Conservation (phyloP, 2,329 filamentous ascomycete species). For the Rhinocladiella similis region DNA sequence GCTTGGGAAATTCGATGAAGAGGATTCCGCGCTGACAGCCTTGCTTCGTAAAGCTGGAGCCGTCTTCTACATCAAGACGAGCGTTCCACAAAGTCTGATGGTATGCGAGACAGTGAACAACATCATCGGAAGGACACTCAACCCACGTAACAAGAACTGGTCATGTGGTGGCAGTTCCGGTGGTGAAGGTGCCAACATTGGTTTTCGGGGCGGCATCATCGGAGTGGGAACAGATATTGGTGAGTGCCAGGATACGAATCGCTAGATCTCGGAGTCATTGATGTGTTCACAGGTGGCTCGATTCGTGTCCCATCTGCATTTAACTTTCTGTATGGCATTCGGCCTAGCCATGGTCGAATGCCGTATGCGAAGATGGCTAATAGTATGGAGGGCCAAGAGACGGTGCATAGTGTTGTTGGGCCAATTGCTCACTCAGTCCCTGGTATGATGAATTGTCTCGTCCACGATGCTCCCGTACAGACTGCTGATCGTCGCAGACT, state of each 20-base stretch:
- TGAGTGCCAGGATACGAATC: constrained; percentile 5
- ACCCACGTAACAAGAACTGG: constrained; percentile 61
- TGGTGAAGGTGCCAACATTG: constrained; percentile 65
- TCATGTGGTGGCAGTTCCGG: constrained; percentile 63
- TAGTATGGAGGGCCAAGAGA: constrained; percentile 63
- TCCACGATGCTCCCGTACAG: background rate
- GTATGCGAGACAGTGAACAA: constrained; percentile 68
- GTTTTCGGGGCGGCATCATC: constrained; percentile 58
- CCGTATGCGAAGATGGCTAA: constrained; percentile 60
- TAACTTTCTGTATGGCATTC: constrained; percentile 57
- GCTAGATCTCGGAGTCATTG: background rate
- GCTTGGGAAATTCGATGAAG: constrained; percentile 1
- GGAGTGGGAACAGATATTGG: constrained; percentile 67
- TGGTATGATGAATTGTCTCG: constrained; percentile 31
- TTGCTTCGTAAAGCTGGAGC: constrained; percentile 52
- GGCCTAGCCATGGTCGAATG: constrained; percentile 54
- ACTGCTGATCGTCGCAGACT: constrained; percentile 32
- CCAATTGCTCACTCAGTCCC: constrained; percentile 59
- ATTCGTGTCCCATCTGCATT: constrained; percentile 60
- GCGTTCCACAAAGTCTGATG: constrained; percentile 66
- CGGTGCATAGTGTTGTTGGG: constrained; percentile 61
- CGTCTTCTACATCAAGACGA: constrained; percentile 59
- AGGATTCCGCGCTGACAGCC: constrained; percentile 21
- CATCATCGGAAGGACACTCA: constrained; percentile 62
- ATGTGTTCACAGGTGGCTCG: constrained; percentile 42